Evolutionary conservation across 345 rosid species (phyloP).

Genomic region (Psidium guajava): DNA sequence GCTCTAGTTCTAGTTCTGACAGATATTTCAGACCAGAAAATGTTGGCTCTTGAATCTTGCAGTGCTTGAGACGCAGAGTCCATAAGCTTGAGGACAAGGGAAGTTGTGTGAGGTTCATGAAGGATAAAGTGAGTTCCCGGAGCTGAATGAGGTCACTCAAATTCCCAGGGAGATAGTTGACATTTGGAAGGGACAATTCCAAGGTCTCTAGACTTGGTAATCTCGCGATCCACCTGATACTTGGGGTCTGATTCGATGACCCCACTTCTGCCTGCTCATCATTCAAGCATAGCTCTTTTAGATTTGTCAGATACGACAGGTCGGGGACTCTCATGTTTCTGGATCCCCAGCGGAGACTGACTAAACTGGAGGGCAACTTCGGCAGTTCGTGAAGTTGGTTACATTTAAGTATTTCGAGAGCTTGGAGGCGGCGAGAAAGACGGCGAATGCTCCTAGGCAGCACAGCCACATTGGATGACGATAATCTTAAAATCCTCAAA

Average conservation of each 20-base stretch:
- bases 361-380: too few species aligned
- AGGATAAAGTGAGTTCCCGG: neutral
- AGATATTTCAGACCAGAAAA: neutral
- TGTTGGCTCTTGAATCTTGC: neutral
- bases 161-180: neutral
- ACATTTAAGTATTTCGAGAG: too few species aligned
- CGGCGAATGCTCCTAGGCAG: neutral
- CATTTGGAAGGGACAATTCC: neutral
- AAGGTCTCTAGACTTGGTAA: neutral
- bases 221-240: neutral
- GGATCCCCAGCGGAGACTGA: neutral
- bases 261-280: neutral
- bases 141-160: neutral
- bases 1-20: neutral
- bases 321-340: neutral
- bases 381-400: too few species aligned
- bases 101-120: neutral
- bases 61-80: neutral
- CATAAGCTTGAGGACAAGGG: neutral
- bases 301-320: neutral
- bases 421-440: too few species aligned
- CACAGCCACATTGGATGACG: neutral
- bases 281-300: neutral
- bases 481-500: neutral
- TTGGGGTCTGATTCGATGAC: neutral